These are phyloP conservation scores for Inga leiocalycina DNA, from an alignment of 306 rosid genomes.

Conservation along the genomic window DNA sequence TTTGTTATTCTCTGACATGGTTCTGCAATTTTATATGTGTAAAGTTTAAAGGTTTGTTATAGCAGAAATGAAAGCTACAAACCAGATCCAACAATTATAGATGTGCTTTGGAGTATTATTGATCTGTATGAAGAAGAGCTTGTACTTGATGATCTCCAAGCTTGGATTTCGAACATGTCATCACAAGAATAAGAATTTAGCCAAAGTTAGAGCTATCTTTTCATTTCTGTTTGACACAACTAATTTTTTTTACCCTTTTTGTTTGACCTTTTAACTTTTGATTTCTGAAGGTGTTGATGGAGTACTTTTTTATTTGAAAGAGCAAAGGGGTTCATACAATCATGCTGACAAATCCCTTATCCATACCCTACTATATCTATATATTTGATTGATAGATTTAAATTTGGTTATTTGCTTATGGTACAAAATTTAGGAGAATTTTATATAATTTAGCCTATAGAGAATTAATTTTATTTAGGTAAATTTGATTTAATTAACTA, in stretches of 20 bases:
- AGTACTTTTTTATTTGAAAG: not conserved
- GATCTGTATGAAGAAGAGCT: slow-evolving; percentile 31
- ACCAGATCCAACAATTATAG: slow-evolving; percentile 27
- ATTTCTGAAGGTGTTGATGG: not conserved
- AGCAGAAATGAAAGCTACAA: slow-evolving; percentile 41
- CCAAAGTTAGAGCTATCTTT: slow-evolving; percentile 13
- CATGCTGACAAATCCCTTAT: not conserved
- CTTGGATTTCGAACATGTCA: slow-evolving; percentile 34
- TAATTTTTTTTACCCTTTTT: not conserved
- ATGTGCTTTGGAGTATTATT: slow-evolving; percentile 35
- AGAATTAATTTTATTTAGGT: not conserved
- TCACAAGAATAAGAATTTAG: slow-evolving; percentile 37
- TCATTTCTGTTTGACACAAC: not conserved
- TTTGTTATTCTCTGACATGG: slow-evolving; percentile 31
- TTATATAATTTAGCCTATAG: not conserved
- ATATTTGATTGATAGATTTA: too few relatives aligned
- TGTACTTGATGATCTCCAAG: slow-evolving; percentile 27
- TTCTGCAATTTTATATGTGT: slow-evolving; percentile 23
- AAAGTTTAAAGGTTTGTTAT: slow-evolving; percentile 39
- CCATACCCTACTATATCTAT: not conserved
- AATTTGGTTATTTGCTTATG: too few relatives aligned
- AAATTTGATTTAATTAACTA: not conserved
- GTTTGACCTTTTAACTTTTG: not conserved
- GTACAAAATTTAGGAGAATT: too few relatives aligned
- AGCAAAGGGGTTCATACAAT: not conserved